A percentile compares a stretch with the other conserved stretches of the same genome.
These are phyloP conservation scores for Hibiscus mutabilis DNA, from an alignment of 345 rosid species.

Conservation along the genomic window DNA sequence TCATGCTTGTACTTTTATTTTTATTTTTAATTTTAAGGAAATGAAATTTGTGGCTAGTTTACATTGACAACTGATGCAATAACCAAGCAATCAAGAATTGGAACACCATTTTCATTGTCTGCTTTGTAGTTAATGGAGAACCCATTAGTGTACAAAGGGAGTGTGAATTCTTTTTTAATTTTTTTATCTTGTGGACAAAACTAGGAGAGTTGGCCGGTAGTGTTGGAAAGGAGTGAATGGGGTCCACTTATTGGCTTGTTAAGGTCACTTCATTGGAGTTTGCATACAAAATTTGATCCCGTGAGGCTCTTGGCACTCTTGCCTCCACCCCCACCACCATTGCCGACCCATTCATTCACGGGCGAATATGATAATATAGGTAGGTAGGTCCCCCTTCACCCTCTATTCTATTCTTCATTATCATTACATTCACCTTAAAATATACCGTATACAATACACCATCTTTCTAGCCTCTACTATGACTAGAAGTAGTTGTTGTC, in stretches of 20 bases:
- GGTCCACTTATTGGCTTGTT: neutral
- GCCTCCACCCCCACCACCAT: slow-evolving; percentile 21
- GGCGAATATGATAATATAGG: slow-evolving; percentile 9
- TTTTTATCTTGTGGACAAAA: too few relatives aligned
- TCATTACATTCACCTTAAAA: too few relatives aligned
- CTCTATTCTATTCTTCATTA: too few relatives aligned
- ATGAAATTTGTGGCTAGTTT: neutral
- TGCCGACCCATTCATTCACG: slow-evolving; percentile 45
- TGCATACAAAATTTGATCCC: slow-evolving; percentile 16
- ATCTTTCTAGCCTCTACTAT: neutral
- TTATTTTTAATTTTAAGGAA: neutral
- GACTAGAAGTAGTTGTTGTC: neutral
- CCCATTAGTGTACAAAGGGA: neutral
- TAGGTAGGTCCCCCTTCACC: neutral
- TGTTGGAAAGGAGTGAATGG: slow-evolving; percentile 17
- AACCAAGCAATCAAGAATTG: neutral
- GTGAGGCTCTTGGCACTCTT: slow-evolving; percentile 22
- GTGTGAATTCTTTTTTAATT: neutral
- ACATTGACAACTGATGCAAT: neutral
- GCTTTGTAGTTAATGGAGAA: slow-evolving; percentile 6
- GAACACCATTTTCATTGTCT: neutral
- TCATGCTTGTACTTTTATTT: too few relatives aligned
- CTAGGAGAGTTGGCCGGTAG: slow-evolving; percentile 15
- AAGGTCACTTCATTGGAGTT: slow-evolving; percentile 12
- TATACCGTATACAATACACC: neutral